phyloP scores from a whole-genome alignment of 371 early-diverging fungal genomes.

The Smittium mucronatum region DNA sequence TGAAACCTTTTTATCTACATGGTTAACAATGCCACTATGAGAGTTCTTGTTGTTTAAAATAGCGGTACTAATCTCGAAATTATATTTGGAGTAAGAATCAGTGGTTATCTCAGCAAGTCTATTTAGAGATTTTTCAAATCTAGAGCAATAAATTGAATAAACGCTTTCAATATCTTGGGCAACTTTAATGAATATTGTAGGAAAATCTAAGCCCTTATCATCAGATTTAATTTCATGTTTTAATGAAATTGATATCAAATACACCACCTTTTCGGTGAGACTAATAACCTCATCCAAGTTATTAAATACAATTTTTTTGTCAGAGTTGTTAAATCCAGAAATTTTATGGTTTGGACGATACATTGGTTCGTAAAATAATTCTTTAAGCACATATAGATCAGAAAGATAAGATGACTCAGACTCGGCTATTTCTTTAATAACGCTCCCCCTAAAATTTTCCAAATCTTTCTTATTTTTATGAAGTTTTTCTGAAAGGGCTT shows the following conservation, averaged over 20 bases:
- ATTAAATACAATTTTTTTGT: constrained; percentile 19
- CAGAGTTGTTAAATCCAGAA: constrained; percentile 12
- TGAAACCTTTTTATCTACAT: neutral
- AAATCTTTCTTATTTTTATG: neutral
- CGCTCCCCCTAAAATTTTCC: neutral
- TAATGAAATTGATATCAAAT: neutral
- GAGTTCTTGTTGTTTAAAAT: neutral
- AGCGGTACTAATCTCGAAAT: neutral
- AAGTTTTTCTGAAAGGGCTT: neutral
- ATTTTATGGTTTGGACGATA: neutral
- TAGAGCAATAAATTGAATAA: constrained; percentile 27
- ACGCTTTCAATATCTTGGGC: constrained; percentile 28
- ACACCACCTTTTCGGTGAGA: constrained; percentile 17
- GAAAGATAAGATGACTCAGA: constrained; percentile 4
- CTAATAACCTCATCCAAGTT: constrained; percentile 27
- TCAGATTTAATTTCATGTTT: constrained; percentile 2
- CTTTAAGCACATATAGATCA: constrained; percentile 2
- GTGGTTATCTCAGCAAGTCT: constrained; percentile 20
- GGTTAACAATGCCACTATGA: neutral
- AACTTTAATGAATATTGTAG: constrained; percentile 22
- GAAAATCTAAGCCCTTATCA: constrained; percentile 19
- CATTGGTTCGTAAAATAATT: neutral
- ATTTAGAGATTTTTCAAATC: constrained; percentile 26
- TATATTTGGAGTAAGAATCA: neutral
- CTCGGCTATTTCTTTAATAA: constrained; percentile 7